phyloP scores from a whole-genome alignment of 805 yeast genomes.

The Ogataea saltuana region DNA sequence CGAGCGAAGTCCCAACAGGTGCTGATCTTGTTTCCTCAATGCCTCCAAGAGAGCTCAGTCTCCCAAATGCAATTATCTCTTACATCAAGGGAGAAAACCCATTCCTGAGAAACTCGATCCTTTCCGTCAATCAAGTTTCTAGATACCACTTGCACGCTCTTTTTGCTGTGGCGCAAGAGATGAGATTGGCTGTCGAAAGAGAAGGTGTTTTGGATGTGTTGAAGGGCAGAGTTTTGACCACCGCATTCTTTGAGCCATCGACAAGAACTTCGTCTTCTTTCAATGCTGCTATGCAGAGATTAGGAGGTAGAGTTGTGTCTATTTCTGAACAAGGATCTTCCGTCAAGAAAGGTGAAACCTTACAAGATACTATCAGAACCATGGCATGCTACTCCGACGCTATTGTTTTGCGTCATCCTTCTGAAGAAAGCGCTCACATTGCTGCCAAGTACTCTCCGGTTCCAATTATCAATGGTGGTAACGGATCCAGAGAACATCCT shows the following conservation, averaged over 20 bases:
- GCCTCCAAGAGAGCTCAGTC: conserved; percentile 67
- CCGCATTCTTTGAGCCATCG: conserved; percentile 97
- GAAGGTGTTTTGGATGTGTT: conserved; percentile 90
- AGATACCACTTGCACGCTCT: conserved; percentile 89
- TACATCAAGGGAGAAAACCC: conserved; percentile 83
- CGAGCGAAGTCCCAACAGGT: conserved; percentile 51
- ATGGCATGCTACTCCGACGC: conserved; percentile 96
- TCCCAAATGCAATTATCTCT: conserved; percentile 76
- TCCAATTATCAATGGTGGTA: conserved; percentile 97
- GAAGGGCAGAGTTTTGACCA: conserved; percentile 87
- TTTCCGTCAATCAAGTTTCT: conserved; percentile 84
- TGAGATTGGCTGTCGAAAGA: conserved; percentile 95
- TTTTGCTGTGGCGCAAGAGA: conserved; percentile 96
- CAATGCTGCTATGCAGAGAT: conserved; percentile 99
- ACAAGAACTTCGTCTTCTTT: conserved; percentile 96
- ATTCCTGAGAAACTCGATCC: conserved; percentile 82
- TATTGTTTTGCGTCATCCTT: conserved; percentile 94
- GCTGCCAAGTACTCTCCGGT: conserved; percentile 97
- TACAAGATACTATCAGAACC: conserved; percentile 94
- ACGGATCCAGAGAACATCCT: conserved; percentile 98
- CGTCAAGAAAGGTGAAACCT: conserved; percentile 95
- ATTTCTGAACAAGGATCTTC: conserved; percentile 87
- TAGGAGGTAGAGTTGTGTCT: conserved; percentile 95
- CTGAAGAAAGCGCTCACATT: conserved; percentile 84
- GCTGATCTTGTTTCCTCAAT: conserved; percentile 74